Evolutionary conservation across 257 asterid genomes (phyloP), one percentile per base, ranked within the genome.

Genomic region (Scutellaria baicalensis): DNA sequence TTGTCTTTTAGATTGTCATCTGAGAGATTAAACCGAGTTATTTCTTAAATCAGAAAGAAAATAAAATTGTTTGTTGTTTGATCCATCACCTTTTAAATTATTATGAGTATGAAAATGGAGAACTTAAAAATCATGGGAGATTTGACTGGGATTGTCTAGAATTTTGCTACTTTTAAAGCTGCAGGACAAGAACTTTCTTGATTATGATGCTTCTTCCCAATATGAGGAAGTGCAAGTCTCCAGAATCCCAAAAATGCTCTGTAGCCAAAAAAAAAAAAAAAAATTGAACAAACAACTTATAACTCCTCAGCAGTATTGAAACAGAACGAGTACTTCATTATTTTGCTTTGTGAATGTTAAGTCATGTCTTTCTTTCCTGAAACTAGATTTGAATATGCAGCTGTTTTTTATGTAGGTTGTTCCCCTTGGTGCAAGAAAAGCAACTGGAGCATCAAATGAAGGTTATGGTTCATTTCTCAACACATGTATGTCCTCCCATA

Each of bases 401-500:
- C 36, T 57, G 18, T 73, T 83, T 54, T 42, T 67, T 66, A 52
- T 83, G 77, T 85, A 94, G 99, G 97, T 90, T 49, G 99, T 94
- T 58, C 99, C 96, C 69, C 88, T 89, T 68, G 86, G 97, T 71
- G 83, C 96, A 59, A 86, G 97, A 82, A 94, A 91, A 82, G 85
- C 93, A 68, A 76, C 86, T 49, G 95, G 93, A 60, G 96, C 78
- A 63, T 89, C 93, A 52, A 80, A 82, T 11, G 99, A 94, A 80
- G 99, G 99, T 49, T 87, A 87, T 72, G 97, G 96, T 35, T 88
- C 99, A 49, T 94, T 94, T 78, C 89, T 94, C 79, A 59, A 4
- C 47, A 59, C 45, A 27, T 4, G 3, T 58, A 44, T 57, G 43
- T 8, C n/a, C 64, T n/a, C 36, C 64, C 23, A 56, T 27, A 23